A percentile compares a stretch with the other conserved stretches of the same genome.
These are phyloP conservation scores for Candolleomyces eurysporus DNA, from an alignment of 768 basidiomycete genomes.

Conservation along the genomic window DNA sequence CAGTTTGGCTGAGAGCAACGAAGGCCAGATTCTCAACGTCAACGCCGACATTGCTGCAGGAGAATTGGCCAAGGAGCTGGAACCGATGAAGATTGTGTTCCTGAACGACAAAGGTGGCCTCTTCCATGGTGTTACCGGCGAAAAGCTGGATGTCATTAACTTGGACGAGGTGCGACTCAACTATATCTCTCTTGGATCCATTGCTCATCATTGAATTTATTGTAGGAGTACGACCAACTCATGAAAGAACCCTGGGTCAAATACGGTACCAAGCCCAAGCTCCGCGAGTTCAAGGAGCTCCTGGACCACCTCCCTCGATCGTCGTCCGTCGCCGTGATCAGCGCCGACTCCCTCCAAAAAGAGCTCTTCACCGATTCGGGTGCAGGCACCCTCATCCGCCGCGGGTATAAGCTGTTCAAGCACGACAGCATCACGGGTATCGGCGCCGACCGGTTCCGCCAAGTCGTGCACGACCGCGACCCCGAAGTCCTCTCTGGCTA, in stretches of 20 bases:
- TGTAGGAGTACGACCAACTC: constrained; percentile 88
- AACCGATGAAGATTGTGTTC: constrained; percentile 98
- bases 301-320: constrained; percentile 97
- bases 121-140: constrained; percentile 95
- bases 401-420: constrained; percentile 97
- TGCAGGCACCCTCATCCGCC: constrained; percentile 95
- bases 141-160: constrained; percentile 96
- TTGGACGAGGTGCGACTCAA: constrained; percentile 80
- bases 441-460: constrained; percentile 91
- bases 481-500: constrained; percentile 83
- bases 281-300: constrained; percentile 98
- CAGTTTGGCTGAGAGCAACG: constrained; percentile 88
- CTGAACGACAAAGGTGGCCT: constrained; percentile 98
- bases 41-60: constrained; percentile 99
- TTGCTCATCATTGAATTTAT: constrained; percentile 1
- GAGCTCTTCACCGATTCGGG: constrained; percentile 99
- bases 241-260: constrained; percentile 99
- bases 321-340: constrained; percentile 98
- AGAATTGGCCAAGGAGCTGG: constrained; percentile 95
- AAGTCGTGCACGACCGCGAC: constrained; percentile 94
- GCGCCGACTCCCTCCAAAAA: constrained; percentile 87
- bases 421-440: constrained; percentile 77
- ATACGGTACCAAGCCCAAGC: constrained; percentile 97
- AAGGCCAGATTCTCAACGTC: constrained; percentile 98
- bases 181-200: not conserved